phyloP scores from a whole-genome alignment of 805 yeast species.

The Candida sonorensis region DNA sequence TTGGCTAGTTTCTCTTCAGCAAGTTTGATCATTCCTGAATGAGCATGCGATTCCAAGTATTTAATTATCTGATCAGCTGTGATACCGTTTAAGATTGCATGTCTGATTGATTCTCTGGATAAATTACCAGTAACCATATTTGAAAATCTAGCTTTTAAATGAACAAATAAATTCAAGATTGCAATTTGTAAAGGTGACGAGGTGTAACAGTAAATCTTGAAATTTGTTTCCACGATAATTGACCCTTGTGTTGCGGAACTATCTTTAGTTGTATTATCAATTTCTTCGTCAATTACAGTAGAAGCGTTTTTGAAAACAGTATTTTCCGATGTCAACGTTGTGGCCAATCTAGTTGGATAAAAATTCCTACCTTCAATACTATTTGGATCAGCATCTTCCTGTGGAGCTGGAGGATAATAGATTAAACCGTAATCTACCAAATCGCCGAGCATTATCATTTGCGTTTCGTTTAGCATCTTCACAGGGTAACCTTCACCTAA shows the following conservation, averaged over 20 bases:
- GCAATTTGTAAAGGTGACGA: conserved; percentile 94
- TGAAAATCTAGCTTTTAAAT: conserved; percentile 73
- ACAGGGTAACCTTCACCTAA: conserved; percentile 81
- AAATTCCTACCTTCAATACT: conserved; percentile 45
- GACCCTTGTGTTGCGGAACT: conserved; percentile 43
- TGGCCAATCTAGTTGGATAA: conserved; percentile 87
- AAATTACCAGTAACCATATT: conserved; percentile 92
- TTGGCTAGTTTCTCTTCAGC: conserved; percentile 67
- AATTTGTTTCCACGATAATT: conserved; percentile 87
- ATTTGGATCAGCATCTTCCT: conserved; percentile 1
- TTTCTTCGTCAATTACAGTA: conserved; percentile 65
- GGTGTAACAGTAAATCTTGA: conserved; percentile 87
- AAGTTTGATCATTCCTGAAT: conserved; percentile 75
- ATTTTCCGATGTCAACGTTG: conserved; percentile 82
- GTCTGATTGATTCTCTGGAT: conserved; percentile 85
- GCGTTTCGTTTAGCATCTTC: conserved; percentile 68
- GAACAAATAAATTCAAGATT: conserved; percentile 80
- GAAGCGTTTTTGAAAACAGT: conserved; percentile 67
- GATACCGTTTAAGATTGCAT: conserved; percentile 81
- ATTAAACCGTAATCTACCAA: conserved; percentile 87
- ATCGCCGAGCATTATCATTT: conserved; percentile 80
- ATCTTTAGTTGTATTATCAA: conserved; percentile 30
- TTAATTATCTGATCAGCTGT: conserved; percentile 92
- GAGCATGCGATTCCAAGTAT: conserved; percentile 87
- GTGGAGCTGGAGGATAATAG: conserved; percentile 32